Evolutionary conservation across 2,329 filamentous ascomycete species (phyloP), one percentile per base, ranked within the genome.

Genomic region (Mycosphaerella sp.): DNA sequence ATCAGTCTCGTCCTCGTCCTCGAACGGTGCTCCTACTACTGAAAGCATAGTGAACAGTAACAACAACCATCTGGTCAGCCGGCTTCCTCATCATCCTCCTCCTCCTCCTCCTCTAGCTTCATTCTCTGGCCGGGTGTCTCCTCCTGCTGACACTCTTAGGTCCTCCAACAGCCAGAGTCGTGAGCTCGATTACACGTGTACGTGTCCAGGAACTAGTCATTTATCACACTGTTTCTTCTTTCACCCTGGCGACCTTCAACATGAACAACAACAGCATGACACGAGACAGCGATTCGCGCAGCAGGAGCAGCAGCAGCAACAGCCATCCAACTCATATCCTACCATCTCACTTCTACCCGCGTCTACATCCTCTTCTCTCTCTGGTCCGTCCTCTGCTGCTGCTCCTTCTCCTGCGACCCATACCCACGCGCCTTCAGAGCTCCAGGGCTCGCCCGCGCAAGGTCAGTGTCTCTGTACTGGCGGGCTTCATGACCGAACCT

Each of bases 401-500:
- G 41, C 29, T n/a, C 14, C 14, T 14, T 46, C 54, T 47, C 45
- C 56, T 32, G 31, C 48, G 12, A 14, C 39, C 9, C 36, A 42
- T 14, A 48, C 48, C 43, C 45, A 48, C 42, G 48, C 52, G 6
- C 38, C 50, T 34, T 52, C 59, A 14, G 60, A 62, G 44, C 48
- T 62, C 21, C 50, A 58, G n/a, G 60, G 59, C 23, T 58, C 57
- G 26, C 51, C 57, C 21, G 55, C 52, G 10, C 9, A 29, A 4
- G 54, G 59, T 29, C 40, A 48, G 10, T 61, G 59, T 43, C 48
- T 60, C 26, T 62, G 60, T 39, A 59, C 59, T 17, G 60, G 59
- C 17, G 57, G 53, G 4, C 55, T 62, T n/a, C 59, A 62, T 38
- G 53, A 59, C 17, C 34, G 40, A 17, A 32, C 38, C 12, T 62